Percentiles rank a stretch among this genome's conserved stretches.
Evolutionary conservation across 257 asterid species (phyloP).

Genomic region (Lycium ferocissimum): DNA sequence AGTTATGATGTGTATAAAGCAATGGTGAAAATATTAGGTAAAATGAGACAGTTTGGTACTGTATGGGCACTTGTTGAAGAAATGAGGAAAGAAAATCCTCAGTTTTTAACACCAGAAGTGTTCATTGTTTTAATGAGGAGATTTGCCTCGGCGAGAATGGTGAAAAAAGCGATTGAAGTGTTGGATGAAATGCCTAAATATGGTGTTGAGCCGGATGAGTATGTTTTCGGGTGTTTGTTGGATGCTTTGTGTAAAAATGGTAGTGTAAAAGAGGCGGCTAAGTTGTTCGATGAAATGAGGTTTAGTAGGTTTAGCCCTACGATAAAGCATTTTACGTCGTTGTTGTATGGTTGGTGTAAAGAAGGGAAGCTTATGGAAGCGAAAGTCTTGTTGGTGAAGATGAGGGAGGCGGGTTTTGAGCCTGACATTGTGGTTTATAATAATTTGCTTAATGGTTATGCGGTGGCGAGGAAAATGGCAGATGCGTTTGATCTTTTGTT

Average conservation of each 20-base stretch:
- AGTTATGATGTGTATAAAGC: conserved; percentile 80
- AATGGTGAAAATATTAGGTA: conserved; percentile 76
- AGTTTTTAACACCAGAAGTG: conserved; percentile 69
- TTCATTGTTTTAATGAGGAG: conserved; percentile 90
- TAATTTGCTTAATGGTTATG: conserved; percentile 82
- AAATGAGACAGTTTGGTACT: conserved; percentile 94
- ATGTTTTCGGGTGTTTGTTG: conserved; percentile 84
- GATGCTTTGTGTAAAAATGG: conserved; percentile 94
- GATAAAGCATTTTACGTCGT: conserved; percentile 80
- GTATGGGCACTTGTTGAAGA: conserved; percentile 98
- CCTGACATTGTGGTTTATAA: conserved; percentile 92
- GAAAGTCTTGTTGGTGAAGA: conserved; percentile 72
- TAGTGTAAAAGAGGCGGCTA: conserved; percentile 86
- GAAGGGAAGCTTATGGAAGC: conserved; percentile 93
- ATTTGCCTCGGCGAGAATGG: conserved; percentile 89
- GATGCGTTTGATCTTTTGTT: conserved; percentile 80
- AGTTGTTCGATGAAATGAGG: conserved; percentile 84
- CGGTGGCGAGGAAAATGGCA: conserved; percentile 69
- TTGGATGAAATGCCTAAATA: conserved; percentile 94
- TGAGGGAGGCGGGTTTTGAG: conserved; percentile 93
- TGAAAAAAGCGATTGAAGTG: conserved; percentile 85
- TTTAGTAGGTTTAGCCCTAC: conserved; percentile 65
- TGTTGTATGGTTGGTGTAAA: conserved; percentile 89
- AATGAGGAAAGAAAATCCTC: conserved; percentile 85
- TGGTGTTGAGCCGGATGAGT: conserved; percentile 91